Evolutionary conservation across 139 green algal species (phyloP).

Genomic region (Volvox reticuliferus): DNA sequence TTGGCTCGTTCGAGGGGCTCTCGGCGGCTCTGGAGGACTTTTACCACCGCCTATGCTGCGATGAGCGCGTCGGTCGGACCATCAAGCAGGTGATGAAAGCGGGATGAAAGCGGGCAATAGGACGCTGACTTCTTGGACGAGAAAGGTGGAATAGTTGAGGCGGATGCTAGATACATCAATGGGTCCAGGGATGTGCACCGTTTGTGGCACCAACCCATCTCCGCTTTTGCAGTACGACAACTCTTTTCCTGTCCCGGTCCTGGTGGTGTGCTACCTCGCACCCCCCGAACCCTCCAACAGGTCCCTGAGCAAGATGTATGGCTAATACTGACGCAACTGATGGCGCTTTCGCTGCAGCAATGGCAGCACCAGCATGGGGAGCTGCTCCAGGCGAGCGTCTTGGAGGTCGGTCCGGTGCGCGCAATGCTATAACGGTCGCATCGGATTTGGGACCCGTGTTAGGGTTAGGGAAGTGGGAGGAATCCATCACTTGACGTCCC

Average conservation of each 20-base stretch:
- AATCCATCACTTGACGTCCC: too few species aligned
- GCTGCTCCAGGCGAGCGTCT: background rate
- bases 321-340: conserved; percentile 12
- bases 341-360: conserved; percentile 25
- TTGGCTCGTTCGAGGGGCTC: conserved; percentile 30
- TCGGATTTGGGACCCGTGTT: background rate
- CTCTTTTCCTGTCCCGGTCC: background rate
- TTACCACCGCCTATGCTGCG: conserved; percentile 23
- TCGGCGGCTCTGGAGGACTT: conserved; percentile 31
- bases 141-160: background rate
- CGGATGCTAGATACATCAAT: background rate
- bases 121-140: background rate
- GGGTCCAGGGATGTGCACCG: background rate
- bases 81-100: background rate
- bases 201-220: background rate
- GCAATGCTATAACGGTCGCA: background rate
- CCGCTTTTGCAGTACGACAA: background rate
- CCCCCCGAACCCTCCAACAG: background rate
- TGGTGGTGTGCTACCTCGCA: too few species aligned
- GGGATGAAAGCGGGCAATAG: background rate
- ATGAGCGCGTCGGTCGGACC: background rate
- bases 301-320: conserved; percentile 32
- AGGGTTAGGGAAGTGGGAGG: background rate
- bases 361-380: background rate
- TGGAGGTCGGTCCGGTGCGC: background rate